These are phyloP conservation scores for Huiozyma naganishii DNA, from an alignment of 805 yeast genomes.

Conservation along the genomic window DNA sequence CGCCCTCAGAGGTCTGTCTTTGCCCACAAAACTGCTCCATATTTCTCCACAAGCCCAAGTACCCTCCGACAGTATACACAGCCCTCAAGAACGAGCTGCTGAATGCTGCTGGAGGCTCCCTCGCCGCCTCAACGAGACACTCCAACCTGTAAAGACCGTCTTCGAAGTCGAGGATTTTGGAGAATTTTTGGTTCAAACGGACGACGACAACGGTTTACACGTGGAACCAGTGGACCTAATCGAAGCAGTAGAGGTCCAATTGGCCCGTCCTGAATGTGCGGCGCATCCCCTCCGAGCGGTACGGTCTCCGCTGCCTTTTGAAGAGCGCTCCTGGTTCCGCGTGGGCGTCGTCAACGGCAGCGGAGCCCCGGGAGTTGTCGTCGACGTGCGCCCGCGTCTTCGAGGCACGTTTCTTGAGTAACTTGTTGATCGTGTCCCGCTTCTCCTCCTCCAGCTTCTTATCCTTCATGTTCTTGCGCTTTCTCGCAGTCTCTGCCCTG, in stretches of 20 bases:
- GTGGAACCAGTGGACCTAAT: too few species aligned
- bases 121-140: too few species aligned
- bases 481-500: slow-evolving; percentile 79
- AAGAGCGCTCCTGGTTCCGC: slow-evolving; percentile 9
- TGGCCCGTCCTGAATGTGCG: slow-evolving; percentile 12
- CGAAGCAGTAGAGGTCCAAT: slow-evolving; percentile 5
- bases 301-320: slow-evolving; percentile 24
- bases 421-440: slow-evolving; percentile 77
- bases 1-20: too few species aligned
- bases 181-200: too few species aligned
- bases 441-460: slow-evolving; percentile 86
- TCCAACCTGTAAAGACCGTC: too few species aligned
- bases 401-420: slow-evolving; percentile 74
- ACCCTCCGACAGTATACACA: too few species aligned
- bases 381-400: slow-evolving; percentile 38
- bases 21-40: too few species aligned
- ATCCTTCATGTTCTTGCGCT: slow-evolving; percentile 75
- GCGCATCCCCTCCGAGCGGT: slow-evolving; percentile 18
- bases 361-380: slow-evolving; percentile 4
- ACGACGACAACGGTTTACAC: too few species aligned
- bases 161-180: too few species aligned
- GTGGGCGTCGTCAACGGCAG: slow-evolving; percentile 6
- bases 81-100: too few species aligned
- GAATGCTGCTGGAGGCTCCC: too few species aligned
- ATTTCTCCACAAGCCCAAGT: too few species aligned